Base-by-base conservation (phyloP, 75 land plant genomes). In the Pinus tabuliformis region DNA sequence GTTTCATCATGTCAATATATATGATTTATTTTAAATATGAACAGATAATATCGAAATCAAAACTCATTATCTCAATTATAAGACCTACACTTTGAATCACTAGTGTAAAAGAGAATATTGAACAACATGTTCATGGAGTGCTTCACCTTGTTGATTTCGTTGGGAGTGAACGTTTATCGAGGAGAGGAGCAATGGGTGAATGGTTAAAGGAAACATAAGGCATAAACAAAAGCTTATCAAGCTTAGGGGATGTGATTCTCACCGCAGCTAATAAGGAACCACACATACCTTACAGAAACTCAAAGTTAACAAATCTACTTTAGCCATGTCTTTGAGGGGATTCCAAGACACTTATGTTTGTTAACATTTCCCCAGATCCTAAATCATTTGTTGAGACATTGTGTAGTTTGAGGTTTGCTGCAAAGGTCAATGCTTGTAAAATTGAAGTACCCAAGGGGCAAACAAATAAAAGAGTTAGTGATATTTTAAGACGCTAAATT, bases 111-210 rank as follows among this genome's bases (percentile, higher is more conserved):
- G n/a, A 85, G 86, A 70, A 75, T 73, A 86, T 86, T 21, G 87
- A 86, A 58, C 87, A 84, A 42, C 75, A 79, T 57, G 86, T 84
- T 15, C 87, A 80, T 21, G 87, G 86, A 63, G 82, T 79, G 17
- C 87, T 86, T 4, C 79, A 84, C 59, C 87, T 86, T 75, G 85
- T 86, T 58, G 87, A 84, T 79, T 62, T 86, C 49, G 87, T 86
- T n/a, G 87, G 87, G 42, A 85, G 87, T 57, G 87, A 85, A 86
- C 86, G 87, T 16, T 78, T 85, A 22, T 85, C 87, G 4, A 73
- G 78, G 56, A 86, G 87, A 65, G 82, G 87, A 36, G 68, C 87
- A 20, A 84, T 78, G 16, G 86, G 86, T 15, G 86, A 84, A 22
- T 76, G 87, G 26, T 73, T 86, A 39, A 84, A 86, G 54, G 82